phyloP scores from a whole-genome alignment of 768 basidiomycete species.

The Tricholoma sp. region DNA sequence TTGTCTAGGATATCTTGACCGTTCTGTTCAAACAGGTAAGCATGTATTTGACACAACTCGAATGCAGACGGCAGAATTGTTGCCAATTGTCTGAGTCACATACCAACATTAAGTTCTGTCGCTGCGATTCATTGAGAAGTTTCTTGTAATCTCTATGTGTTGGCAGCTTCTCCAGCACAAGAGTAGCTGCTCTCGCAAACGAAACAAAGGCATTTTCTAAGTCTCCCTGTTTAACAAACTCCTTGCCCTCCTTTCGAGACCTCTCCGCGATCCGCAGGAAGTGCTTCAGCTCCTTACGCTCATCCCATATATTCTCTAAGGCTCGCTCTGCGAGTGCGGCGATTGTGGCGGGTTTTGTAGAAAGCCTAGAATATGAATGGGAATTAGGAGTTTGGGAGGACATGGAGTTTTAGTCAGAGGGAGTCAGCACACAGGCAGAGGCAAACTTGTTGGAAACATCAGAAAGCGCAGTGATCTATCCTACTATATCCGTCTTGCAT shows the following conservation, averaged over 20 bases:
- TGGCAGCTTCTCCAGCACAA: constrained; percentile 78
- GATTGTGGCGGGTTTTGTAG: constrained; percentile 48
- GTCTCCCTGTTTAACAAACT: constrained; percentile 43
- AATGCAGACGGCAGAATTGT: background rate
- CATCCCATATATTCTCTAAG: constrained; percentile 51
- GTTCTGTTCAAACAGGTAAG: constrained; percentile 16
- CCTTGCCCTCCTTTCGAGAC: constrained; percentile 51
- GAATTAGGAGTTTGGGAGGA: background rate
- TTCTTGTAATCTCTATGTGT: constrained; percentile 60
- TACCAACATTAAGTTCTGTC: constrained; percentile 65
- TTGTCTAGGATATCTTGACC: constrained; percentile 61
- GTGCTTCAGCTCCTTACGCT: constrained; percentile 54
- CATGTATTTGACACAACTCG: background rate
- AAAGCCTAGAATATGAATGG: background rate
- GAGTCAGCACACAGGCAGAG: background rate
- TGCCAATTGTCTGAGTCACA: constrained; percentile 26
- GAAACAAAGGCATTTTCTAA: constrained; percentile 69
- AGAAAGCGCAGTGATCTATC: background rate
- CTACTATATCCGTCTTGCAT: background rate
- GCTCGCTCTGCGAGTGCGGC: constrained; percentile 62
- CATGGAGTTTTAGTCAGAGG: background rate
- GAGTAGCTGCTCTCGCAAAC: constrained; percentile 67
- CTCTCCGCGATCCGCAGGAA: constrained; percentile 63
- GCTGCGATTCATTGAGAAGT: constrained; percentile 51
- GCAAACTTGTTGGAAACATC: background rate